These are phyloP conservation scores for Blastocystis sp. DNA, from an alignment of 352 stramenopile species.

Conservation along the genomic window DNA sequence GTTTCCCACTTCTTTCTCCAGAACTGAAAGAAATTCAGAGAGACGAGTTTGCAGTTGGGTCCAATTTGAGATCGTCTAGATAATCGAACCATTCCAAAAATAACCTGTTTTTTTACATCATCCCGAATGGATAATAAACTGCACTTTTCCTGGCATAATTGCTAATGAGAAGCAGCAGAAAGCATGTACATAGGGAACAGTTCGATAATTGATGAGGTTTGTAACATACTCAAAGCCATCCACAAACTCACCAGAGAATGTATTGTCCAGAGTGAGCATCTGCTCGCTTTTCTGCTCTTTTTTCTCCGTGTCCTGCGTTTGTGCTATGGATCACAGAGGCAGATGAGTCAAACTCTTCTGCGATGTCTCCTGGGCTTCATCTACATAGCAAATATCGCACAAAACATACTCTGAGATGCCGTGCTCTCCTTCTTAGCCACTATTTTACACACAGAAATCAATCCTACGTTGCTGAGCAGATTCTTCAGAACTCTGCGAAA, in stretches of 20 bases:
- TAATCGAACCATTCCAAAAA: not conserved
- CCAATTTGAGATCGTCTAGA: conserved; percentile 8
- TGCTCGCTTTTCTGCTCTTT: not conserved
- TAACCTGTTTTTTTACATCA: not conserved
- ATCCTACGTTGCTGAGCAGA: too few species aligned
- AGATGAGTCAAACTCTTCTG: not conserved
- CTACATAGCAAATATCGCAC: too few species aligned
- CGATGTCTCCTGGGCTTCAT: too few species aligned
- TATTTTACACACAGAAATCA: too few species aligned
- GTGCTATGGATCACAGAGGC: not conserved
- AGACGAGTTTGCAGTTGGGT: not conserved
- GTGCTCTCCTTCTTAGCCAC: too few species aligned
- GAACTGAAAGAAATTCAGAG: not conserved
- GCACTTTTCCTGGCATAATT: not conserved
- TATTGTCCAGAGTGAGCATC: not conserved
- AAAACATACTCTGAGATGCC: too few species aligned
- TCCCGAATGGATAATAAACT: not conserved
- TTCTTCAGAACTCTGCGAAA: too few species aligned
- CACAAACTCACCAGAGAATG: not conserved
- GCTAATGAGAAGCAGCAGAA: not conserved
- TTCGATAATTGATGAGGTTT: conserved; percentile 37
- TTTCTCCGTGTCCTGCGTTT: not conserved
- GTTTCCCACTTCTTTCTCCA: not conserved
- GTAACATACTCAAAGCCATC: conserved; percentile 52
- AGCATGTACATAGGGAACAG: not conserved